Percentiles rank a stretch among this genome's conserved stretches.
Conservation (phyloP, 345 rosid species). For the Corchorus olitorius region DNA sequence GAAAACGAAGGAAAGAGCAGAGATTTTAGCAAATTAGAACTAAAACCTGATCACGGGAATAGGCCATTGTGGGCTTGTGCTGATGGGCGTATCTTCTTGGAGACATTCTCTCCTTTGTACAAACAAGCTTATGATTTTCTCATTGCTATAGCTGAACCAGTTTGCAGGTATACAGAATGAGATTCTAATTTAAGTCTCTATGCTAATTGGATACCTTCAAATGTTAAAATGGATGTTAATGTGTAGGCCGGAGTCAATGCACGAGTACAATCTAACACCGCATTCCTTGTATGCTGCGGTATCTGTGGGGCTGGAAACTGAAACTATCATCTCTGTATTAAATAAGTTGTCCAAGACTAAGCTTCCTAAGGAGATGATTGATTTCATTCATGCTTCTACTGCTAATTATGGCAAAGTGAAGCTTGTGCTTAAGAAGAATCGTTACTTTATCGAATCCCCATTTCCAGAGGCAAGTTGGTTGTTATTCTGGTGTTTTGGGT, state of each 20-base stretch:
- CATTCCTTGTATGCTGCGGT: slow-evolving; percentile 97
- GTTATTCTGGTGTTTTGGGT: slow-evolving; percentile 21
- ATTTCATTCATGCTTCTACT: slow-evolving; percentile 82
- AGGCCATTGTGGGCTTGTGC: slow-evolving; percentile 98
- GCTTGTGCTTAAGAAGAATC: slow-evolving; percentile 91
- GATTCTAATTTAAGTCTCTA: background rate
- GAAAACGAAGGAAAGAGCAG: slow-evolving; percentile 65
- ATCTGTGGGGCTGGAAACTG: slow-evolving; percentile 94
- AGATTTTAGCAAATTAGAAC: slow-evolving; percentile 75
- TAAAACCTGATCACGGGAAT: slow-evolving; percentile 78
- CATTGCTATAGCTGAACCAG: slow-evolving; percentile 96
- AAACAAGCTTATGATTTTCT: slow-evolving; percentile 97
- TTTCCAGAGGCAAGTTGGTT: slow-evolving; percentile 71
- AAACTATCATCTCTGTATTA: slow-evolving; percentile 79
- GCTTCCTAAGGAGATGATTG: slow-evolving; percentile 88
- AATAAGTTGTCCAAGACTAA: slow-evolving; percentile 90
- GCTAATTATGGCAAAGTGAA: slow-evolving; percentile 98
- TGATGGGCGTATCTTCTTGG: slow-evolving; percentile 86
- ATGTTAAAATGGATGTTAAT: slow-evolving; percentile 14
- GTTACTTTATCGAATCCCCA: slow-evolving; percentile 89
- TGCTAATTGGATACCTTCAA: background rate
- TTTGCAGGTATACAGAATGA: slow-evolving; percentile 70
- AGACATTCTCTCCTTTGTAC: slow-evolving; percentile 79
- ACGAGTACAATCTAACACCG: slow-evolving; percentile 91
- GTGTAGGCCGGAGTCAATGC: slow-evolving; percentile 95